Evolutionary conservation across 352 stramenopile species (phyloP).

Genomic region (Phytophthora boehmeriae): DNA sequence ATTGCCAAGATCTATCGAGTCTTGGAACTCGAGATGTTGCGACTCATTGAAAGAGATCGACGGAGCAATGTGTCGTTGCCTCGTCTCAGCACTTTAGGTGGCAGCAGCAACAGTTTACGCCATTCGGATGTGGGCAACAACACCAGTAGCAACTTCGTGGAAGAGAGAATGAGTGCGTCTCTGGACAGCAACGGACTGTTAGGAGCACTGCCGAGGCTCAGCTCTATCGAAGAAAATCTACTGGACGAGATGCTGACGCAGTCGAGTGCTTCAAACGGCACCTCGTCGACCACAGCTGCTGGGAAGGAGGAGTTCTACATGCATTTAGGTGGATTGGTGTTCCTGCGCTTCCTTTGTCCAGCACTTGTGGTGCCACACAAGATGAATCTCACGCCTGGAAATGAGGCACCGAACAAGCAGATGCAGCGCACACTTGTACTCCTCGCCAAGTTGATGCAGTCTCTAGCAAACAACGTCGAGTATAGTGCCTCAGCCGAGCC

Average conservation of each 20-base stretch:
- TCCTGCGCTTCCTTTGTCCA: constrained; percentile 80
- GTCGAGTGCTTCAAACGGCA: constrained; percentile 28
- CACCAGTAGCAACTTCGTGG: constrained; percentile 30
- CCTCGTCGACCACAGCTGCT: constrained; percentile 24
- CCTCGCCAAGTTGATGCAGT: constrained; percentile 83
- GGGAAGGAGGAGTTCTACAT: constrained; percentile 78
- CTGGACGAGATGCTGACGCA: constrained; percentile 37
- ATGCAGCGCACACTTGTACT: constrained; percentile 77
- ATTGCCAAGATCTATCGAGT: constrained; percentile 81
- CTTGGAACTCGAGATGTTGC: constrained; percentile 72
- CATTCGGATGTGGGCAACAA: constrained; percentile 32
- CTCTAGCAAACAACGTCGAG: constrained; percentile 80
- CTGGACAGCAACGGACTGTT: constrained; percentile 33
- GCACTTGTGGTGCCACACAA: constrained; percentile 79
- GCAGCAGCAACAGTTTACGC: constrained; percentile 33
- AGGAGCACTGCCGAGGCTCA: constrained; percentile 53
- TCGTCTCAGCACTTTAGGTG: constrained; percentile 59
- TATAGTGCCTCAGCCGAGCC: constrained; percentile 62
- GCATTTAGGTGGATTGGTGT: constrained; percentile 78
- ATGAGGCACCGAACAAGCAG: constrained; percentile 40
- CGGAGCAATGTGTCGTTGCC: constrained; percentile 54
- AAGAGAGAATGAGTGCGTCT: constrained; percentile 43
- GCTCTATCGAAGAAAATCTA: constrained; percentile 57
- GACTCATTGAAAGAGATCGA: constrained; percentile 67
- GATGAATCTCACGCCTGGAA: constrained; percentile 62